These are phyloP conservation scores for Trebouxia sp. DNA, from an alignment of 139 green algal genomes.

Conservation along the genomic window DNA sequence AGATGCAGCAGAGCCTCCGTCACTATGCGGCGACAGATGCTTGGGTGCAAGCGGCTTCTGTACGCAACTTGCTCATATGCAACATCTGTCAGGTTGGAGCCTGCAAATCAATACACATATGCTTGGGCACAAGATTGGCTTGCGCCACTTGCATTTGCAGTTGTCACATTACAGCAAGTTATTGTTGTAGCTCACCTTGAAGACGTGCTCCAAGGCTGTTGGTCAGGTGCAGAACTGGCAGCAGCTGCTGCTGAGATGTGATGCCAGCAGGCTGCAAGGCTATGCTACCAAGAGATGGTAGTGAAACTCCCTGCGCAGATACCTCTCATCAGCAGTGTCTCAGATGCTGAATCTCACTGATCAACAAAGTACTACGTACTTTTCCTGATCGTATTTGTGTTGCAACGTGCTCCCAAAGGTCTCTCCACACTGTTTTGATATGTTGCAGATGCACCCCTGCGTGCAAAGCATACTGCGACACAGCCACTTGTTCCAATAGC, in stretches of 20 bases:
- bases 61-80: constrained; percentile 11
- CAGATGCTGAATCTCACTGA: no score
- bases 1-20: not conserved
- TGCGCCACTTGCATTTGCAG: no score
- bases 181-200: not conserved
- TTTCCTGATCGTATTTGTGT: constrained; percentile 1
- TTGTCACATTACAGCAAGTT: not conserved
- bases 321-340: no score
- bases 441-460: not conserved
- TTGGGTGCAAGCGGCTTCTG: constrained; percentile 19
- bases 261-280: not conserved
- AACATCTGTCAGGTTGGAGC: not conserved
- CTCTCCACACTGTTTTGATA: not conserved
- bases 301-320: not conserved
- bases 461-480: constrained; percentile 5
- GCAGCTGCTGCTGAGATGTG: not conserved
- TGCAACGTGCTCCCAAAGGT: not conserved
- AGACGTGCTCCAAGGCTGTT: not conserved
- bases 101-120: not conserved
- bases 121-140: not conserved
- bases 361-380: no score
- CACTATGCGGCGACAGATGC: not conserved
- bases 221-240: not conserved
- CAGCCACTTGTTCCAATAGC: not conserved
- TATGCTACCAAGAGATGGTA: not conserved